Evolutionary conservation across 371 early-diverging fungal species (phyloP).

Genomic region (Fennellomyces sp.): DNA sequence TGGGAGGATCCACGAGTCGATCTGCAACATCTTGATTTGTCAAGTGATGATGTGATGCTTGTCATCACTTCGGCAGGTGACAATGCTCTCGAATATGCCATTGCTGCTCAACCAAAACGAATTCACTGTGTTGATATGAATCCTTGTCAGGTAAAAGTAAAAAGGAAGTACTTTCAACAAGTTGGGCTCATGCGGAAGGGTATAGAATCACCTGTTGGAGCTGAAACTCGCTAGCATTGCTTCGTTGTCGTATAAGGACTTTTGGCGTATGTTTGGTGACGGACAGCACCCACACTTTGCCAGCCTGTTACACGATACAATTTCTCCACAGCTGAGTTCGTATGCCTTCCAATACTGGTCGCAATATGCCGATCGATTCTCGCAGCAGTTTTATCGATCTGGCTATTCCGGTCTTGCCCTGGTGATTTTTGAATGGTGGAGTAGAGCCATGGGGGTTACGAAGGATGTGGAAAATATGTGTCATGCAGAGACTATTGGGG

Average conservation of each 20-base stretch:
- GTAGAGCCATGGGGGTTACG: conserved; percentile 61
- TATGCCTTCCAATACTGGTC: conserved; percentile 84
- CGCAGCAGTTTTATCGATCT: conserved; percentile 78
- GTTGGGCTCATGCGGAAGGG: not conserved
- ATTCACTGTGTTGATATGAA: conserved; percentile 89
- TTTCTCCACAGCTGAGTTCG: conserved; percentile 77
- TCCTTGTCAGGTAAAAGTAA: conserved; percentile 70
- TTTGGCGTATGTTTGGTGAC: conserved; percentile 86
- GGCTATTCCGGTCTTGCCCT: conserved; percentile 86
- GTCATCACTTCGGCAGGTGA: conserved; percentile 89
- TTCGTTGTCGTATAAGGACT: conserved; percentile 63
- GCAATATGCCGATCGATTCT: conserved; percentile 57
- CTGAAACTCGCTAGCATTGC: conserved; percentile 78
- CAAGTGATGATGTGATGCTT: conserved; percentile 71
- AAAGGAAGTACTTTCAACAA: not conserved
- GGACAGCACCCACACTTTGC: conserved; percentile 68
- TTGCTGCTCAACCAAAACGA: conserved; percentile 65
- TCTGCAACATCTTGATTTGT: conserved; percentile 68
- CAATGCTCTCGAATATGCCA: conserved; percentile 83
- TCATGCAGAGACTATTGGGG: conserved; percentile 55
- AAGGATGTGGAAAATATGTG: conserved; percentile 64
- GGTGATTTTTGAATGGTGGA: conserved; percentile 67
- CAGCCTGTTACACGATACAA: conserved; percentile 60
- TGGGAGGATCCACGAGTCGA: conserved; percentile 89
- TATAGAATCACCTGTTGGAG: conserved; percentile 77